phyloP scores from a whole-genome alignment of 768 basidiomycete genomes.

The Calocera viscosa region DNA sequence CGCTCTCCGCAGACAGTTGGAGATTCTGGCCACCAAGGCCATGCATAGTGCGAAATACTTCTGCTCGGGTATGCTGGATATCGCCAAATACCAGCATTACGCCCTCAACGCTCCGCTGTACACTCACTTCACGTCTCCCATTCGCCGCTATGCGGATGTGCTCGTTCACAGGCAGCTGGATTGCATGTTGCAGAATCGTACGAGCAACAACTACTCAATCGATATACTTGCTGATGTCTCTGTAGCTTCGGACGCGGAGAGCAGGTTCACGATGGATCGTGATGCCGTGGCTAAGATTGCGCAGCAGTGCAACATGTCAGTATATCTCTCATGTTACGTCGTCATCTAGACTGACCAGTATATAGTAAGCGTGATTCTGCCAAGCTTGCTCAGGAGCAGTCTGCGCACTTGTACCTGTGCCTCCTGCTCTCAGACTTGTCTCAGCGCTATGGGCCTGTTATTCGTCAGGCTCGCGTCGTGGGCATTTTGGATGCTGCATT shows the following conservation, averaged over 20 bases:
- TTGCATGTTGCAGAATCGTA: conserved; percentile 51
- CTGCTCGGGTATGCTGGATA: conserved; percentile 98
- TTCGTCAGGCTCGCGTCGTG: conserved; percentile 89
- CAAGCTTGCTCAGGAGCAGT: conserved; percentile 87
- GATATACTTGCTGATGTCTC: neutral
- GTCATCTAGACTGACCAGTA: neutral
- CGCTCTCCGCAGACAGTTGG: conserved; percentile 62
- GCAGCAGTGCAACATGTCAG: conserved; percentile 94
- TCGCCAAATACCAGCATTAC: conserved; percentile 93
- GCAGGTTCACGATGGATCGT: conserved; percentile 93
- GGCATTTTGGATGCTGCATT: conserved; percentile 96
- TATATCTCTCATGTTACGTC: conserved; percentile 9
- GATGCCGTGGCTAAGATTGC: conserved; percentile 96
- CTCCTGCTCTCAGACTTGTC: conserved; percentile 90
- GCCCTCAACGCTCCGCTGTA: conserved; percentile 83
- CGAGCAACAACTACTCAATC: conserved; percentile 20
- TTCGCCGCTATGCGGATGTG: conserved; percentile 85
- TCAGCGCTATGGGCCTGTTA: conserved; percentile 85
- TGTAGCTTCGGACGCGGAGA: conserved; percentile 39
- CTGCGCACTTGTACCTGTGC: conserved; percentile 88
- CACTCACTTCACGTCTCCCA: conserved; percentile 86
- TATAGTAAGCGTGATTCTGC: conserved; percentile 82
- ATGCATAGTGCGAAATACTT: conserved; percentile 95
- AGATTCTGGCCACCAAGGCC: conserved; percentile 77
- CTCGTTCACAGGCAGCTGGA: conserved; percentile 95